phyloP scores from a whole-genome alignment of 2,329 filamentous ascomycete genomes.

The Pyricularia sp. region DNA sequence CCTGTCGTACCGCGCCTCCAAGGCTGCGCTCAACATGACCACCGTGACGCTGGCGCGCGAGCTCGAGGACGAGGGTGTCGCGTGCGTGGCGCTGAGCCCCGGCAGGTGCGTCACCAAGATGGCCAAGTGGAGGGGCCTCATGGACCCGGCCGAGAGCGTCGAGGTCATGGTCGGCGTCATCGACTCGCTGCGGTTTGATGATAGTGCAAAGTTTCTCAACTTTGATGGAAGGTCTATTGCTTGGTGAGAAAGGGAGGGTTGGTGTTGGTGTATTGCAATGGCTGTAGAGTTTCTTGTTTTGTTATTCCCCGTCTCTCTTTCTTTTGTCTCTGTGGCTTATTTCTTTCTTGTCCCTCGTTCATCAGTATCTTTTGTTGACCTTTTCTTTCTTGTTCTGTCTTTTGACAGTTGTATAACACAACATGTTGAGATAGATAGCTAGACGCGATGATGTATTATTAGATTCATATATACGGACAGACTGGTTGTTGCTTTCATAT shows the following conservation, averaged over 20 bases:
- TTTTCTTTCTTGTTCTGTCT: neutral
- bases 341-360: neutral
- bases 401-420: neutral
- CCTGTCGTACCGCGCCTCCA: constrained; percentile 13
- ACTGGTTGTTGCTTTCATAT: neutral
- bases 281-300: neutral
- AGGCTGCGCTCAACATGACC: constrained; percentile 30
- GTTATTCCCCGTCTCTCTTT: neutral
- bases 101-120: constrained; percentile 4
- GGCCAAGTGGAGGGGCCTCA: constrained; percentile 5
- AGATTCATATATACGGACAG: neutral
- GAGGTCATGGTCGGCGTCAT: constrained; percentile 4
- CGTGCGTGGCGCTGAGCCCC: constrained; percentile 3
- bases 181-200: neutral
- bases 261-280: neutral
- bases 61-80: constrained; percentile 5
- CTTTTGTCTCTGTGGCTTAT: neutral
- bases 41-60: constrained; percentile 13
- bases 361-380: neutral
- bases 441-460: neutral
- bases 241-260: neutral
- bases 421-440: neutral
- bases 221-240: constrained; percentile 4
- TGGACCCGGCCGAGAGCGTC: constrained; percentile 5
- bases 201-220: constrained; percentile 5